Evolutionary conservation across 306 rosid species (phyloP).

Genomic region (Dalbergia cultrata): DNA sequence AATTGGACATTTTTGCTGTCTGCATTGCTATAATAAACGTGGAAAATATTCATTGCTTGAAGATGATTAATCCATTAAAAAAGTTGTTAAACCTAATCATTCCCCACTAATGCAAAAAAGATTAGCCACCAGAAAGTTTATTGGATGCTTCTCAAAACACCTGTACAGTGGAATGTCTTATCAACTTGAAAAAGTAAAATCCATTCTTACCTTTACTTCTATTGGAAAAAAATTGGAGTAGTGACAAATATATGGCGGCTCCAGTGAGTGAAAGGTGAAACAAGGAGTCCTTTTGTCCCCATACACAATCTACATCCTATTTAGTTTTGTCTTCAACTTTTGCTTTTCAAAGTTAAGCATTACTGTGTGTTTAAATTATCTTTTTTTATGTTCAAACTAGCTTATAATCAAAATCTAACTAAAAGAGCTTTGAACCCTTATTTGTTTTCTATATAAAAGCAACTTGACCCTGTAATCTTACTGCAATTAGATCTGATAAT

Average conservation of each 20-base stretch:
- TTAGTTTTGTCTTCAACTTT: constrained; percentile 41
- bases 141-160: constrained; percentile 51
- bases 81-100: constrained; percentile 40
- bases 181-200: constrained; percentile 52
- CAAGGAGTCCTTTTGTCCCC: constrained; percentile 45
- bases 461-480: constrained; percentile 7
- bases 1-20: constrained; percentile 1
- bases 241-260: constrained; percentile 35
- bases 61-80: constrained; percentile 16
- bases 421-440: not conserved
- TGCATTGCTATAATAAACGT: not conserved
- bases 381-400: not conserved
- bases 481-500: not conserved
- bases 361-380: not conserved
- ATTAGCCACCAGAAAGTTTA: constrained; percentile 38
- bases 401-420: not conserved
- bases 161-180: constrained; percentile 44
- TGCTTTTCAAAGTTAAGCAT: constrained; percentile 36
- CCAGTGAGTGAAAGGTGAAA: constrained; percentile 45
- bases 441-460: not conserved
- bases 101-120: constrained; percentile 36
- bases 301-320: constrained; percentile 37
- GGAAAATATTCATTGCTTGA: constrained; percentile 35
- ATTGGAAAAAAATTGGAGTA: constrained; percentile 32
- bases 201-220: constrained; percentile 47